Conservation (phyloP, 257 asterid species). For the Jacaranda copaia region DNA sequence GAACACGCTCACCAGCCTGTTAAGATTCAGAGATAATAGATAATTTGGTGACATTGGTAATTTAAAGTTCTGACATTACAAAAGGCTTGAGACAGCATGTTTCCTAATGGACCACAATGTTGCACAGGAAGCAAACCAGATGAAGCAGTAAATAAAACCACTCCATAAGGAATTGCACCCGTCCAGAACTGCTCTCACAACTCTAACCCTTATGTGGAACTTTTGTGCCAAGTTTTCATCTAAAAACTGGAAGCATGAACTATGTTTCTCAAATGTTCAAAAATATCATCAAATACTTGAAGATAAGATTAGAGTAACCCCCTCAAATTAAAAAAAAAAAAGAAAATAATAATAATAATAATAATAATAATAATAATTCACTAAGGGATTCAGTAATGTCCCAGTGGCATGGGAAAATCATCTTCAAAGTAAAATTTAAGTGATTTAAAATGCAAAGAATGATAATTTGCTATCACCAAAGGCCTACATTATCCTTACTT, state of each 20-base stretch:
- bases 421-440: background rate
- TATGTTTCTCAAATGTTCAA: background rate
- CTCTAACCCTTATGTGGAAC: too few species aligned
- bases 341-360: too few species aligned
- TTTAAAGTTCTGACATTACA: background rate
- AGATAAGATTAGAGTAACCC: background rate
- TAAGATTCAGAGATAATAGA: conserved; percentile 10
- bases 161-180: too few species aligned
- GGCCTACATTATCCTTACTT: too few species aligned
- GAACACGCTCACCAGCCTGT: conserved; percentile 87
- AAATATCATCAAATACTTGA: background rate
- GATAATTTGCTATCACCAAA: conserved; percentile 4
- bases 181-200: too few species aligned
- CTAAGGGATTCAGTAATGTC: background rate
- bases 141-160: background rate
- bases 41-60: background rate
- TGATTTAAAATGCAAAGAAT: background rate
- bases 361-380: too few species aligned
- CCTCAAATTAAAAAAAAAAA: background rate
- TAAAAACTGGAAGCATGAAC: too few species aligned
- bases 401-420: background rate
- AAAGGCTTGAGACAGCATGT: background rate
- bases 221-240: too few species aligned
- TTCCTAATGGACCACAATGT: background rate
- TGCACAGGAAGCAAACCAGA: background rate